Evolutionary conservation across 768 basidiomycete genomes (phyloP).

Genomic region (Tulasnella sp.): DNA sequence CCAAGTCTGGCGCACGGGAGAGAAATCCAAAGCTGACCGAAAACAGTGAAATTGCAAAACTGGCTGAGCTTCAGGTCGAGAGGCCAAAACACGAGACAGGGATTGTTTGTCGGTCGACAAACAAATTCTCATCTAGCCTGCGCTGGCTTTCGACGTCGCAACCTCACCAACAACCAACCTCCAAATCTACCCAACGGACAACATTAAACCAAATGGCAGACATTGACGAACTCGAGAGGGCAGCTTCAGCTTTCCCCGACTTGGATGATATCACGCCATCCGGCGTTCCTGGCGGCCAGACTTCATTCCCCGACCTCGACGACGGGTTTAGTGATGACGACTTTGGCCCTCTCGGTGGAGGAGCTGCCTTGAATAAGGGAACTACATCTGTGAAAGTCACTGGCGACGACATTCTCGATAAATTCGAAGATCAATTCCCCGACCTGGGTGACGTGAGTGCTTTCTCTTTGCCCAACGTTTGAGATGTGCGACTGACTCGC

Average conservation of each 20-base stretch:
- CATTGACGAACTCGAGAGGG: conserved; percentile 25
- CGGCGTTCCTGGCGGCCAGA: conserved; percentile 7
- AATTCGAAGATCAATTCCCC: conserved; percentile 80
- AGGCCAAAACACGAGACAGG: background rate
- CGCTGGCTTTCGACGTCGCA: conserved; percentile 1
- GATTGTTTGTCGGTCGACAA: conserved; percentile 9
- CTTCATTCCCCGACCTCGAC: conserved; percentile 2
- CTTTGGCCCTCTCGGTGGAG: conserved; percentile 40
- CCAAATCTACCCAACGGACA: background rate
- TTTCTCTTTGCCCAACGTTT: background rate
- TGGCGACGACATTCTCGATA: conserved; percentile 75
- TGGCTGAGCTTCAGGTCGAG: background rate
- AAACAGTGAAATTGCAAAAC: background rate
- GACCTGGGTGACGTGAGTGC: conserved; percentile 47
- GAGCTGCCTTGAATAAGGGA: conserved; percentile 30
- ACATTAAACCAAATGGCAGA: conserved; percentile 19
- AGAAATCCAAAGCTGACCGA: background rate
- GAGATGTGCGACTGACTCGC: conserved; percentile 27
- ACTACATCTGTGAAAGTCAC: conserved; percentile 66
- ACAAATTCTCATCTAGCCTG: conserved; percentile 2
- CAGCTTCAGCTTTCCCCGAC: conserved; percentile 27
- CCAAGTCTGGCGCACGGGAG: background rate
- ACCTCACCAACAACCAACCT: background rate
- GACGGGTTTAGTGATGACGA: conserved; percentile 46
- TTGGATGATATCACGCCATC: conserved; percentile 24